phyloP scores from a whole-genome alignment of 1,284 basidiomycete genomes.

The Albatrellus sp. region DNA sequence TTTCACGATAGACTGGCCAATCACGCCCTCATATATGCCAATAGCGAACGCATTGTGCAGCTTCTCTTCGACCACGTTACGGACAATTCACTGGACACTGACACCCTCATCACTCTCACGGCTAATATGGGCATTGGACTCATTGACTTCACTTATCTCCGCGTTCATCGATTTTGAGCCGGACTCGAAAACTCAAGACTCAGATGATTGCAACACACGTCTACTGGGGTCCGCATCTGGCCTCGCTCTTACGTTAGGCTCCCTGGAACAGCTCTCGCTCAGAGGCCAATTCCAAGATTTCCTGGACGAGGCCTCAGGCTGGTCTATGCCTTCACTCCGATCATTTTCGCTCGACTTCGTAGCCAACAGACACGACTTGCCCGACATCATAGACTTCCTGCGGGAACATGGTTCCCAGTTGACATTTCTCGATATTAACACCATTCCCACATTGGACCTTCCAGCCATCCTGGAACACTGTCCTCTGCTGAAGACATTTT shows the following conservation, averaged over 20 bases:
- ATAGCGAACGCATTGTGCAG: conserved; percentile 49
- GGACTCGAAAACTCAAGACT: neutral
- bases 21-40: conserved; percentile 40
- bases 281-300: conserved; percentile 48
- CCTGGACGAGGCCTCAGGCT: conserved; percentile 51
- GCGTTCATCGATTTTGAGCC: conserved; percentile 40
- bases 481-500: conserved; percentile 44
- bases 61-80: conserved; percentile 33
- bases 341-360: conserved; percentile 43
- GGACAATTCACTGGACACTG: conserved; percentile 46
- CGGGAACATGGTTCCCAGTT: conserved; percentile 40
- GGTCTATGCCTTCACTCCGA: conserved; percentile 47
- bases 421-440: conserved; percentile 50
- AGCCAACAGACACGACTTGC: conserved; percentile 32
- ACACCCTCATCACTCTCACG: conserved; percentile 41
- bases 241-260: conserved; percentile 39
- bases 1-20: conserved; percentile 52
- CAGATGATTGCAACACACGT: conserved; percentile 14
- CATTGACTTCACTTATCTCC: conserved; percentile 39
- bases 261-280: conserved; percentile 48
- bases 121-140: conserved; percentile 54
- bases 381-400: conserved; percentile 49
- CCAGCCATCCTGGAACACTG: conserved; percentile 22
- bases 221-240: conserved; percentile 46
- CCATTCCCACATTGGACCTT: conserved; percentile 40